Evolutionary conservation across 768 basidiomycete genomes (phyloP), one percentile per base, ranked within the genome.

Genomic region (Pleurotus djamor): DNA sequence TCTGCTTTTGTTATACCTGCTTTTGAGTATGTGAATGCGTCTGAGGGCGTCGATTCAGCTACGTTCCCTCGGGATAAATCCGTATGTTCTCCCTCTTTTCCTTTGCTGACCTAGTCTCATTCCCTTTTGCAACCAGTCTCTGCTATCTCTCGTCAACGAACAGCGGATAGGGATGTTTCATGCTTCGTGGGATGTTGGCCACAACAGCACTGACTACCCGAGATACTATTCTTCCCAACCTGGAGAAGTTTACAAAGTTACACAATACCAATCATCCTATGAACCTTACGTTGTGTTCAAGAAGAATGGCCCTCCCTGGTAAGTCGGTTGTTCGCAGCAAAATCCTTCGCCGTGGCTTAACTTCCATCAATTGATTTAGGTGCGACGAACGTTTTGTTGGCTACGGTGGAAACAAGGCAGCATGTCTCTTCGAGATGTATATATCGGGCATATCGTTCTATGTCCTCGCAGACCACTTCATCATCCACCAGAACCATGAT

Each of bases 341-440:
- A n/a, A n/a, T n/a, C n/a, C n/a, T n/a, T n/a, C n/a, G n/a, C n/a
- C n/a, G n/a, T n/a, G n/a, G n/a, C n/a, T n/a, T n/a, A n/a, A 47
- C n/a, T 5, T 56, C 38, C 48, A 38, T 41, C 37, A 14, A 60
- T 52, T 36, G 44, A 32, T 59, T 45, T 60, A 93, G 92, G 92
- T 95, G 93, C 66, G 92, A 95, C 65, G 92, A 94, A 69, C 83
- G 92, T 36, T 96, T 96, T 67, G 81, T 94, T 48, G 94, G 94
- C 1, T 95, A 95, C 69, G 94, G 94, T 4, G 92, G 87, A 1
- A 96, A 96, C 77, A 96, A 96, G 71, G 94, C 94, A 1, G 93
- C 94, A 8, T 95, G 94, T 68, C 79, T 94, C 38, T 94, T 89
- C 68, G 94, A 94, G 70, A 91, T 96, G 84, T 93, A 92, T 73